A percentile compares a stretch with the other conserved stretches of the same genome.
Conservation (phyloP, 2,329 filamentous ascomycete species). For the Periglandula ipomoeae region DNA sequence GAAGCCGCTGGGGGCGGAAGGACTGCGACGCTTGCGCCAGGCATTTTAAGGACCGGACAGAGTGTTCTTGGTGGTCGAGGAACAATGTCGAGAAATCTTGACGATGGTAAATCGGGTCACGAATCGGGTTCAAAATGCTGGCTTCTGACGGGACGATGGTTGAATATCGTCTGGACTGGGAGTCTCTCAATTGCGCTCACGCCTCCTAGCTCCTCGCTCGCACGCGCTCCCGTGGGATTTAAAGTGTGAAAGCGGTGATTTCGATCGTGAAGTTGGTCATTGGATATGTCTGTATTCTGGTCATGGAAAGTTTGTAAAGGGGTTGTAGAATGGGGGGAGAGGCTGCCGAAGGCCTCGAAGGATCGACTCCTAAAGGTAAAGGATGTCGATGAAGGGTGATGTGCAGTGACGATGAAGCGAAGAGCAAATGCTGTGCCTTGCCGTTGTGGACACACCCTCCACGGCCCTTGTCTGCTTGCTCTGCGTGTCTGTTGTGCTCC, state of each 20-base stretch:
- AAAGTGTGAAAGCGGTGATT: constrained; percentile 57
- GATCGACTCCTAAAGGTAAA: constrained; percentile 10
- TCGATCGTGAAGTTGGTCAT: constrained; percentile 44
- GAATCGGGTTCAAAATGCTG: constrained; percentile 16
- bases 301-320: constrained; percentile 31
- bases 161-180: constrained; percentile 43
- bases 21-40: constrained; percentile 59
- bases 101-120: constrained; percentile 10
- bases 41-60: constrained; percentile 47
- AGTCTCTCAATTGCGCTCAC: constrained; percentile 20
- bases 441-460: neutral
- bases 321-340: constrained; percentile 16
- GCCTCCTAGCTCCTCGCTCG: constrained; percentile 43
- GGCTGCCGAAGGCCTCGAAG: constrained; percentile 22
- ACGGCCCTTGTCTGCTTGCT: neutral
- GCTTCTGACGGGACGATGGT: constrained; percentile 42
- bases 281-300: constrained; percentile 30
- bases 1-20: constrained; percentile 55
- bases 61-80: constrained; percentile 15
- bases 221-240: constrained; percentile 59
- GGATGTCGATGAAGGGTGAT: constrained; percentile 19
- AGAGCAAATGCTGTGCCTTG: constrained; percentile 11
- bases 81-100: constrained; percentile 14
- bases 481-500: neutral
- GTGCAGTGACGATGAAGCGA: constrained; percentile 11